Conservation (phyloP, 441 rosid species). For the Adansonia rubrostipa region DNA sequence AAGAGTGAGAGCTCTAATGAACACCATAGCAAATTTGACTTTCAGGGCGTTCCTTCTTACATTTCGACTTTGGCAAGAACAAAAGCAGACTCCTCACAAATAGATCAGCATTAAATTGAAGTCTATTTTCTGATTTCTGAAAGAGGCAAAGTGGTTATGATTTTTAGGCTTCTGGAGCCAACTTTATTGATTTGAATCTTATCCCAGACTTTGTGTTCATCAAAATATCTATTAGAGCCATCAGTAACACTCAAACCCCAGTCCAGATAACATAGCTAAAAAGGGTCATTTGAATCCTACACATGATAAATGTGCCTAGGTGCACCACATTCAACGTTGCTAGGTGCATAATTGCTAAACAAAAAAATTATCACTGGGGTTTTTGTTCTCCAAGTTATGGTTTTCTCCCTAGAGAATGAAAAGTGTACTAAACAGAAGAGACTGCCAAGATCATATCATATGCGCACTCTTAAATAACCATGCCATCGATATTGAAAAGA, state of each 20-base stretch:
- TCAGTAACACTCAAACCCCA: neutral
- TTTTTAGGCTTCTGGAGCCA: neutral
- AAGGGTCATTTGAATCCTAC: neutral
- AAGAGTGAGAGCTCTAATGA: neutral
- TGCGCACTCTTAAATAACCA: neutral
- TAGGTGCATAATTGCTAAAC: neutral
- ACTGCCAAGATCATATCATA: neutral
- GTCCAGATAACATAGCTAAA: too few species aligned
- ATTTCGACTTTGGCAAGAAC: neutral
- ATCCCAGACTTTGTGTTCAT: neutral
- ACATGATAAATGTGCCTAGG: neutral
- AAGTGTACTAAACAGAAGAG: neutral
- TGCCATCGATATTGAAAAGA: neutral
- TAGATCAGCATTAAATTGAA: neutral
- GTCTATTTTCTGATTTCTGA: slow-evolving; percentile 1
- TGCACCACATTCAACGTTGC: slow-evolving; percentile 3
- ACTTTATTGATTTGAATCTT: neutral
- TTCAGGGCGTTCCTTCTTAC: neutral
- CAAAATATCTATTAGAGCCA: neutral
- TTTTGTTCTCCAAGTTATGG: neutral
- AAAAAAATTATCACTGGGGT: neutral
- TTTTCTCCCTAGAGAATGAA: neutral
- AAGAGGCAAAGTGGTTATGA: neutral
- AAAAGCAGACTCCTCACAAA: neutral
- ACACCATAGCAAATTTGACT: too few species aligned